Base-by-base conservation (phyloP, 768 basidiomycete genomes). In the Dioszegia aurantiaca region DNA sequence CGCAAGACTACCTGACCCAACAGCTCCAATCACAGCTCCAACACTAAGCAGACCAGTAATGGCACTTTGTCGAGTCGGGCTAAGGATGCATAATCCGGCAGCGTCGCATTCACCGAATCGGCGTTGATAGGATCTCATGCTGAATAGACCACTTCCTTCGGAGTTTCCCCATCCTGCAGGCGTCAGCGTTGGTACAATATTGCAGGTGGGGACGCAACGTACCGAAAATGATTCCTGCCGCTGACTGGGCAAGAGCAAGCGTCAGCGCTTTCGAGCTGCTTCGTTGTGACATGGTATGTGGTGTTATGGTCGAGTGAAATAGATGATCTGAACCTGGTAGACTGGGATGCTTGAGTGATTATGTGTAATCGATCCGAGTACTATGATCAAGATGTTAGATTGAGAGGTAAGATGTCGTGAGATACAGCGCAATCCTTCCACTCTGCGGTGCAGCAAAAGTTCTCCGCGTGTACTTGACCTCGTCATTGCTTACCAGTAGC, bases 191-290 rank as follows among this genome's bases (percentile, higher is more conserved):
- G 4, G 36, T 4, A 10, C 37, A 24, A 16, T 11, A 17, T 12
- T 3, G 17, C 3, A 16, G 27, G 4, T 17, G 17, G 24, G 24
- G 21, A 27, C 33, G 6, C 6, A 26, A 40, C 51, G 4, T 27
- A 53, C 51, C 74, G 55, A 74, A 74, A 54, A 74, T 68, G 36
- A 74, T 67, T 45, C 74, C 74, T 24, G 74, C 74, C 43, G 73
- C 55, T 49, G 65, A 68, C 56, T 75, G 74, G 65, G 73, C 73
- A 6, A 75, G 69, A 61, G 71, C 73, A 58, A 75, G 61, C 46
- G 69, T 67, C 43, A 72, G 56, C 27, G 74, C 74, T 47, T 67
- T 69, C 58, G 62, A 64, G 47, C 65, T 69, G 26, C 55, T 56
- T 39, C 55, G 44, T 12, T 44, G 43, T 23, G 55, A 40, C 55